These are phyloP conservation scores for Debaryomyces psychrophilus DNA, from an alignment of 1,139 yeast species.

Conservation along the genomic window DNA sequence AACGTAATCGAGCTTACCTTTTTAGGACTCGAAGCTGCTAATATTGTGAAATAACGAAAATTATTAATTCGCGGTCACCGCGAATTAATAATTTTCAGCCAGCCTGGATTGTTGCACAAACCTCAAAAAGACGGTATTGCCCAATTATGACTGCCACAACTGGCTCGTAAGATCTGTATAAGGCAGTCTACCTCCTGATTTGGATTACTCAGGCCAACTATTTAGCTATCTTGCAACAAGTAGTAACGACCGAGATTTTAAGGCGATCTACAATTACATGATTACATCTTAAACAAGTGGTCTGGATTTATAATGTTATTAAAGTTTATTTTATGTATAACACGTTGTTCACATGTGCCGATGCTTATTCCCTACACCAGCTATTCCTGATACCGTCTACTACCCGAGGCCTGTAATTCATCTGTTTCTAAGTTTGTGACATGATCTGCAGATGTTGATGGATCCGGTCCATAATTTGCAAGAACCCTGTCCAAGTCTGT, in stretches of 20 bases:
- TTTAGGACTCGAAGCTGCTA: slow-evolving; percentile 3
- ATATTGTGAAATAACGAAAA: slow-evolving; percentile 1
- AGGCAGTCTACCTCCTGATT: neutral
- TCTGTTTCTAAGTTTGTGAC: neutral
- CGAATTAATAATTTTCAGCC: slow-evolving; percentile 3
- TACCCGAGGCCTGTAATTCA: neutral
- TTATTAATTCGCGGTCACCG: slow-evolving; percentile 6
- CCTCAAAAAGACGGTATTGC: neutral
- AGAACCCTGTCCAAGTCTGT: neutral
- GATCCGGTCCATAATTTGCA: slow-evolving; percentile 1
- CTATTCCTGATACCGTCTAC: neutral
- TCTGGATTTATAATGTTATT: neutral
- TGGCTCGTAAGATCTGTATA: neutral
- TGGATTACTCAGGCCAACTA: neutral
- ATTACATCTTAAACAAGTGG: neutral
- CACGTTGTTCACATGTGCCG: neutral
- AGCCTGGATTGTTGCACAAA: neutral
- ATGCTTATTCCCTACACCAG: neutral
- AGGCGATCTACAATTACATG: neutral
- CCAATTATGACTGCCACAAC: neutral
- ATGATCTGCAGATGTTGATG: neutral
- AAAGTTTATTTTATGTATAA: neutral
- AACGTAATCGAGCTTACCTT: slow-evolving; percentile 1
- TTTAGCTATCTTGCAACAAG: neutral
- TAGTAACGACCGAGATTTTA: too few relatives aligned